phyloP scores from a whole-genome alignment of 805 yeast genomes.

The Metschnikowia peoriensis region DNA sequence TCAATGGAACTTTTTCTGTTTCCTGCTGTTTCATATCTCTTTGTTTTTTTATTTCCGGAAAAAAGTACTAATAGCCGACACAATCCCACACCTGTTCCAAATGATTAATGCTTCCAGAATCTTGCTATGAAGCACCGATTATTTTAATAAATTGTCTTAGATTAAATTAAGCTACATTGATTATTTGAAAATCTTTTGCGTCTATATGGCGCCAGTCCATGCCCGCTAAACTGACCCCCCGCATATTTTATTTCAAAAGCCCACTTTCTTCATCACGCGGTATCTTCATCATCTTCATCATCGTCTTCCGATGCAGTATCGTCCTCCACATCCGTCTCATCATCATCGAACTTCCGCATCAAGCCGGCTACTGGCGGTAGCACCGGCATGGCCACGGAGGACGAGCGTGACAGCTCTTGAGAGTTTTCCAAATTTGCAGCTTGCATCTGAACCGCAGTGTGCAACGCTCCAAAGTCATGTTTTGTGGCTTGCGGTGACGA shows the following conservation, averaged over 20 bases:
- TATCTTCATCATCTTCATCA: conserved; percentile 23
- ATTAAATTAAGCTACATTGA: too few species aligned
- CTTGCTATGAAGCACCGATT: too few species aligned
- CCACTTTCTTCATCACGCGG: not conserved
- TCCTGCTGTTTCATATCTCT: too few species aligned
- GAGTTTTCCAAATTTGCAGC: conserved; percentile 15
- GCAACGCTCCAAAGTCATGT: conserved; percentile 28
- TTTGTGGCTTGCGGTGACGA: conserved; percentile 47
- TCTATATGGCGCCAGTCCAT: conserved; percentile 8
- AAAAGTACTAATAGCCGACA: too few species aligned
- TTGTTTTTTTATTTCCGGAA: too few species aligned
- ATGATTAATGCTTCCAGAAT: too few species aligned
- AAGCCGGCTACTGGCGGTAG: conserved; percentile 34
- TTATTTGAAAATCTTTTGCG: not conserved
- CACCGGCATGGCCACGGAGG: conserved; percentile 22
- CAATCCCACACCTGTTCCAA: too few species aligned
- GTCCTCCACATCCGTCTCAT: conserved; percentile 37
- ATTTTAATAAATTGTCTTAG: too few species aligned
- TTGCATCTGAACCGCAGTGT: conserved; percentile 3
- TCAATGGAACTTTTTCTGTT: too few species aligned
- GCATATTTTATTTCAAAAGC: too few species aligned
- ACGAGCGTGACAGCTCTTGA: conserved; percentile 21
- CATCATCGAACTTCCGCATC: conserved; percentile 24
- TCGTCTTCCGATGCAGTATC: conserved; percentile 24
- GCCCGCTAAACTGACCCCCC: conserved; percentile 9